Conservation (phyloP, 78 protist species). For the Dictyostelium brefeldianum region DNA sequence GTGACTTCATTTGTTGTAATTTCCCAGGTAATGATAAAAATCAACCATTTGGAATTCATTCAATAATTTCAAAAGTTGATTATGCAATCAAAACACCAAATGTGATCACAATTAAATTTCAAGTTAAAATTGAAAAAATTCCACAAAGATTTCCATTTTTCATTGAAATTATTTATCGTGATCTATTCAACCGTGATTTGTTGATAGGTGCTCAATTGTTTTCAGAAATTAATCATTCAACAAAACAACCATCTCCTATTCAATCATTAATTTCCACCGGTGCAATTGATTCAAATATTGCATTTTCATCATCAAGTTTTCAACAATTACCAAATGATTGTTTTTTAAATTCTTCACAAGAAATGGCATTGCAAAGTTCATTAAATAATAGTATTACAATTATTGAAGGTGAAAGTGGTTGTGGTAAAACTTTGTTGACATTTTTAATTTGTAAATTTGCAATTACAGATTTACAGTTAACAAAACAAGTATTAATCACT, state of each 20-base stretch:
- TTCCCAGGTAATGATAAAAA: constrained; percentile 29
- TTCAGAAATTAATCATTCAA: background rate
- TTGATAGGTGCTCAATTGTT: background rate
- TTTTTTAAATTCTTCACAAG: constrained; percentile 8
- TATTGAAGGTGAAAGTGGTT: constrained; percentile 47
- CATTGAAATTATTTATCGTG: constrained; percentile 56
- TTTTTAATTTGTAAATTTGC: constrained; percentile 9
- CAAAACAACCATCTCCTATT: background rate
- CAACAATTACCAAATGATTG: background rate
- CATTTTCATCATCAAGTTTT: background rate
- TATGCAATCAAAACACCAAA: background rate
- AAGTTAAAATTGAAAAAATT: constrained; percentile 27
- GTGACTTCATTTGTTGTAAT: constrained; percentile 55
- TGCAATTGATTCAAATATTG: no score
- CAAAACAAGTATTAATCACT: constrained; percentile 19
- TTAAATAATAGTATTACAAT: constrained; percentile 22
- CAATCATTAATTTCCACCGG: background rate
- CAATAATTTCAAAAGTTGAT: constrained; percentile 38
- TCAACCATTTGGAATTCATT: background rate
- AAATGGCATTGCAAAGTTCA: background rate
- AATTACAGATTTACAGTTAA: background rate
- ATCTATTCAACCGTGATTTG: background rate
- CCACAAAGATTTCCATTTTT: constrained; percentile 26
- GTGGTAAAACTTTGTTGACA: constrained; percentile 46
- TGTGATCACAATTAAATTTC: background rate